Conservation (phyloP, 1,139 yeast species). For the Debaryomyces subglobosus region DNA sequence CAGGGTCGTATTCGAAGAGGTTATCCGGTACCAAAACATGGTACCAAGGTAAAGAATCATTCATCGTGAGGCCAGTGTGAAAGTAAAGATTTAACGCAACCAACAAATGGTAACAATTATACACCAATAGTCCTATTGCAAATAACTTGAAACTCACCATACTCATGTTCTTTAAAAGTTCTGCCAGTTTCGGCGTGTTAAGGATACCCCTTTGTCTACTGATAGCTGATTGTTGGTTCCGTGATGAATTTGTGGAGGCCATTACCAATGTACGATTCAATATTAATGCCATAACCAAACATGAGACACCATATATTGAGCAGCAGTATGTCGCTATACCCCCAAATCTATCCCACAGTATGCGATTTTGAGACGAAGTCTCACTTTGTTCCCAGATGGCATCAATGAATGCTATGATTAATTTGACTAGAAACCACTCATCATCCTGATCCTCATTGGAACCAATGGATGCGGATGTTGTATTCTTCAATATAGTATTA, state of each 20-base stretch:
- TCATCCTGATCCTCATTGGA: not conserved
- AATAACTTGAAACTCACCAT: slow-evolving; percentile 37
- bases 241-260: slow-evolving; percentile 57
- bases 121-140: slow-evolving; percentile 36
- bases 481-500: slow-evolving; percentile 1
- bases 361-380: slow-evolving; percentile 10
- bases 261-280: slow-evolving; percentile 67
- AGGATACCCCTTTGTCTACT: slow-evolving; percentile 18
- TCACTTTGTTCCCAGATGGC: slow-evolving; percentile 30
- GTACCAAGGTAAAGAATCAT: slow-evolving; percentile 25
- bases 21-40: slow-evolving; percentile 22
- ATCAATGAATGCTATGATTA: slow-evolving; percentile 23
- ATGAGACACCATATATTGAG: slow-evolving; percentile 39
- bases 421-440: slow-evolving; percentile 8
- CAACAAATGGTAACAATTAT: slow-evolving; percentile 38
- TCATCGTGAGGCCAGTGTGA: slow-evolving; percentile 23
- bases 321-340: slow-evolving; percentile 34
- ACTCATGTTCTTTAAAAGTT: slow-evolving; percentile 23
- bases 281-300: slow-evolving; percentile 66
- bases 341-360: slow-evolving; percentile 20
- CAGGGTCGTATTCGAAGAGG: slow-evolving; percentile 40
- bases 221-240: slow-evolving; percentile 25
- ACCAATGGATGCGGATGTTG: not conserved
- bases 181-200: slow-evolving; percentile 19
- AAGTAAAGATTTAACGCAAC: slow-evolving; percentile 35